Base-by-base conservation (phyloP, 2,329 filamentous ascomycete species). In the Aspergillus sp. region DNA sequence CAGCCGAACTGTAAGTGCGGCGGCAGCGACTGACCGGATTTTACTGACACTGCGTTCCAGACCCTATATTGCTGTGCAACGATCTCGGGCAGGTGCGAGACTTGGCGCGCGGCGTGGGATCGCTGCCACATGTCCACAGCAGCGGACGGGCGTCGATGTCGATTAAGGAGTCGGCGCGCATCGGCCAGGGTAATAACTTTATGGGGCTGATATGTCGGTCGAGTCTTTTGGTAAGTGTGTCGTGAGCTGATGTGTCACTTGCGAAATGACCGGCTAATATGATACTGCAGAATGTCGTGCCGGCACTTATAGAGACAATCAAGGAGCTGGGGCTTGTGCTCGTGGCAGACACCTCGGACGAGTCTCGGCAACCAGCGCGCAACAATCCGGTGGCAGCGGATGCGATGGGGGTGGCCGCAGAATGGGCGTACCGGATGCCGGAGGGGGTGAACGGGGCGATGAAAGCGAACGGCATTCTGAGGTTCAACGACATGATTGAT, bases 161-260 rank as follows among this genome's bases (percentile, higher is more conserved):
- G 4, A 85, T 96, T 45, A 98, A 96, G 64, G 89, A 98, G 57
- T 85, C 85, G 4, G 91, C 95, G 10, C 75, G 88, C 42, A 86
- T 93, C 52, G 88, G 89, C 14, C 83, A 93, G 60, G 84, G 80
- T 55, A 98, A 98, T 57, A 98, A 98, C 57, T 85, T 98, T 45
- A 98, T 98, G 91, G 91, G 91, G 3, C 59, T 98, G 51, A 84
- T 96, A 39, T 95, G 88, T 63, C 86, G 80, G 47, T 89, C 85
- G 19, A 75, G 82, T 45, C 69, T 98, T 42, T 61, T 98, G 67
- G 86, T 93, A 71, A 52, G 80, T n/a, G n/a, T 71, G 15, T 12
- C 27, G 32, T 26, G 30, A 15, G 15, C 15, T 29, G 10, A 5
- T 17, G 13, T 16, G 29, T 20, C 11, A 16, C 8, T 15, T 26